A percentile compares a stretch with the other conserved stretches of the same genome.
phyloP scores from a whole-genome alignment of 2,329 filamentous ascomycete species.

The Sporothrix sp. region DNA sequence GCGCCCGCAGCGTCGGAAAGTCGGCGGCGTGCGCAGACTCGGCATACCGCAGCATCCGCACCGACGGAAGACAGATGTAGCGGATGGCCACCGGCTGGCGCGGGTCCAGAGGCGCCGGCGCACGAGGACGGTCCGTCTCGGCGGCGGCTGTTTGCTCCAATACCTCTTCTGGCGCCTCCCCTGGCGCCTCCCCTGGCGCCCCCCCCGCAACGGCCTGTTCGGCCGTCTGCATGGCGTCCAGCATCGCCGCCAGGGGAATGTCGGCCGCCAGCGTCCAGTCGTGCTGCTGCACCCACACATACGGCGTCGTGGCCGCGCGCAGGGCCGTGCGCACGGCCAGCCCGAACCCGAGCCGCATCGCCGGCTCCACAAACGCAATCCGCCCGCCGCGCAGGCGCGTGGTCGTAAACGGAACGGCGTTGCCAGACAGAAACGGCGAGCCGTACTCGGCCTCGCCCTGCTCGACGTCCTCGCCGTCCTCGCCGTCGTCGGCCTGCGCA shows the following conservation, averaged over 20 bases:
- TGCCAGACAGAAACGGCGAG: slow-evolving; percentile 22
- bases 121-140: not conserved
- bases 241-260: slow-evolving; percentile 34
- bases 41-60: slow-evolving; percentile 43
- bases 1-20: slow-evolving; percentile 31
- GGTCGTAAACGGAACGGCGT: slow-evolving; percentile 30
- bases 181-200: not conserved
- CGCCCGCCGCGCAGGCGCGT: slow-evolving; percentile 26
- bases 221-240: slow-evolving; percentile 36
- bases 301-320: slow-evolving; percentile 36
- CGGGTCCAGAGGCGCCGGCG: not conserved
- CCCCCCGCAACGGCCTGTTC: too few relatives aligned
- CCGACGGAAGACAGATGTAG: slow-evolving; percentile 44
- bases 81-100: slow-evolving; percentile 31
- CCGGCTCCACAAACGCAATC: slow-evolving; percentile 41
- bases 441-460: slow-evolving; percentile 39
- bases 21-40: slow-evolving; percentile 34
- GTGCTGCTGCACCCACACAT: slow-evolving; percentile 49
- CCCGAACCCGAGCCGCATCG: slow-evolving; percentile 40
- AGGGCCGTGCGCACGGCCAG: slow-evolving; percentile 44
- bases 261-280: slow-evolving; percentile 41
- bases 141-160: not conserved
- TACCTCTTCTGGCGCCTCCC: not conserved
- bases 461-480: not conserved
- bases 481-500: too few relatives aligned